These are phyloP conservation scores for Stereum hirsutum DNA, from an alignment of 1,284 basidiomycete genomes.

Conservation along the genomic window DNA sequence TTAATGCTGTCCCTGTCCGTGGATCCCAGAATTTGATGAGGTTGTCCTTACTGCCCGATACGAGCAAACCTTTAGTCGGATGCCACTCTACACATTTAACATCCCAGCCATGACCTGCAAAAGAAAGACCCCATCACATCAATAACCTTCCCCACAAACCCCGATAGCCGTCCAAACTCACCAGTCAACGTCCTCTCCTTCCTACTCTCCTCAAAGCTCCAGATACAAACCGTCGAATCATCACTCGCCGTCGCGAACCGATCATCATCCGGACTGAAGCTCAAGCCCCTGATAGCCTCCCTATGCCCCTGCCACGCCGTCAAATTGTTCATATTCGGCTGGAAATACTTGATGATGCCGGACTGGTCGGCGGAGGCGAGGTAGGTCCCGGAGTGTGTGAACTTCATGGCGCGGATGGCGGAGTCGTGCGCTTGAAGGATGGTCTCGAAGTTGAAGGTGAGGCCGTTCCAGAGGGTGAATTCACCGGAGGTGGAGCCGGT, in stretches of 20 bases:
- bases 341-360: constrained; percentile 97
- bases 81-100: constrained; percentile 99
- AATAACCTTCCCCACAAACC: background rate
- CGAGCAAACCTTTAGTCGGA: constrained; percentile 89
- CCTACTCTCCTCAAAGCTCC: constrained; percentile 88
- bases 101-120: constrained; percentile 91
- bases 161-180: constrained; percentile 21
- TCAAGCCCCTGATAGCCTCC: constrained; percentile 85
- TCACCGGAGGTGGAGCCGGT: constrained; percentile 97
- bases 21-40: constrained; percentile 99
- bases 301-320: constrained; percentile 88
- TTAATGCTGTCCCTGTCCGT: constrained; percentile 77
- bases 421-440: constrained; percentile 97
- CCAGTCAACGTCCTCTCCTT: constrained; percentile 85
- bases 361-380: constrained; percentile 90
- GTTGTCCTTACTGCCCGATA: constrained; percentile 95
- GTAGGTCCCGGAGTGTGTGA: constrained; percentile 87
- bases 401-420: constrained; percentile 84
- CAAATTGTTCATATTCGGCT: constrained; percentile 97
- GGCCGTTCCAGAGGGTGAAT: constrained; percentile 97
- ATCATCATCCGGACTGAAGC: constrained; percentile 87
- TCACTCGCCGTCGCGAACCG: constrained; percentile 93
- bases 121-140: background rate
- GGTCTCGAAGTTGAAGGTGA: constrained; percentile 99
- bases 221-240: constrained; percentile 89